Conservation (phyloP, 2,329 filamentous ascomycete species). For the Ascochyta clinopodiicola region DNA sequence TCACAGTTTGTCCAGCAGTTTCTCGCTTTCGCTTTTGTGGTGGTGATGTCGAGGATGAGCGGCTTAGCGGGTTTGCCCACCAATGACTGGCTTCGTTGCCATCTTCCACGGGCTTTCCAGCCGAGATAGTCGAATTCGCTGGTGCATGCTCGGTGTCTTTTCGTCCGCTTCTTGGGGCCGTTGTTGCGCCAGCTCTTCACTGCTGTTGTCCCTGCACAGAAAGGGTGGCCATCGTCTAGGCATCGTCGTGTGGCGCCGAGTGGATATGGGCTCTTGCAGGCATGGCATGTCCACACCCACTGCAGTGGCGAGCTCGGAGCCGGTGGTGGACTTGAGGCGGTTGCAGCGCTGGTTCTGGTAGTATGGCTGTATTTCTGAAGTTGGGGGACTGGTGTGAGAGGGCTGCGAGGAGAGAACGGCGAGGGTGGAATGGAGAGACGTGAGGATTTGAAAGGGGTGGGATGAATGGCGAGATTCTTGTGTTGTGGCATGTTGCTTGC, state of each 20-base stretch:
- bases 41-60: background rate
- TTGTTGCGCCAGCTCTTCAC: constrained; percentile 42
- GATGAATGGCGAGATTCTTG: constrained; percentile 35
- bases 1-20: constrained; percentile 56
- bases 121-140: constrained; percentile 61
- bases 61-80: background rate
- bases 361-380: constrained; percentile 11
- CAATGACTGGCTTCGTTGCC: constrained; percentile 40
- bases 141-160: constrained; percentile 52
- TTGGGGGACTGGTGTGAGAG: constrained; percentile 24
- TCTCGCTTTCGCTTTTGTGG: constrained; percentile 2
- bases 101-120: constrained; percentile 57
- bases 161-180: constrained; percentile 7
- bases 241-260: constrained; percentile 60
- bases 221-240: constrained; percentile 61
- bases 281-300: constrained; percentile 63
- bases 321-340: constrained; percentile 26
- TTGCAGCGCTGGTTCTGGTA: background rate
- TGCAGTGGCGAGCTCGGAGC: constrained; percentile 39
- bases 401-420: constrained; percentile 50
- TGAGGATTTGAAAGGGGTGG: constrained; percentile 53
- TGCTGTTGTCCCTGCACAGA: constrained; percentile 57
- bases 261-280: constrained; percentile 56
- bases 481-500: background rate
- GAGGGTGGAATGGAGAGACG: constrained; percentile 53